Evolutionary conservation across 257 asterid genomes (phyloP).

Genomic region (Galeopsis tetrahit): DNA sequence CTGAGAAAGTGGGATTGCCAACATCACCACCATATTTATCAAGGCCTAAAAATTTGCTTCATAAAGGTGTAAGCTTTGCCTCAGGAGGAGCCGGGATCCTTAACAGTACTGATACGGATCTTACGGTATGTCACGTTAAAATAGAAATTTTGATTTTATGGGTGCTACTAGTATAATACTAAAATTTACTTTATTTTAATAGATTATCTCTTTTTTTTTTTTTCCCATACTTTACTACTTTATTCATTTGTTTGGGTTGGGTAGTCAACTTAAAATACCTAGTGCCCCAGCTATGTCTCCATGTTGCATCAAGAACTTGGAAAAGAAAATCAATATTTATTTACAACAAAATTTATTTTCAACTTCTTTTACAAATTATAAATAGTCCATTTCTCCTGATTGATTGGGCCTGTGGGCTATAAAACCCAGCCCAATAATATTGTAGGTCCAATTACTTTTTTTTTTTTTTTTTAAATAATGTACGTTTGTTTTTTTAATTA

Average conservation of each 20-base stretch:
- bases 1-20: constrained; percentile 72
- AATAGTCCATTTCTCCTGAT: too few relatives aligned
- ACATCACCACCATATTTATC: constrained; percentile 74
- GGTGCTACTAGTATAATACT: background rate
- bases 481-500: background rate
- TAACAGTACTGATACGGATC: constrained; percentile 49
- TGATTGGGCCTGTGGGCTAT: background rate
- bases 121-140: constrained; percentile 42
- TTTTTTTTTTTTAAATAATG: background rate
- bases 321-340: background rate
- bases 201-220: too few relatives aligned
- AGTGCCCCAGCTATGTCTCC: too few relatives aligned
- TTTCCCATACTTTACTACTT: too few relatives aligned
- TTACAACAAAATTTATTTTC: too few relatives aligned
- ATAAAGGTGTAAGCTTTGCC: constrained; percentile 79
- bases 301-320: background rate
- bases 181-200: too few relatives aligned
- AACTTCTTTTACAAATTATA: too few relatives aligned
- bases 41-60: constrained; percentile 45
- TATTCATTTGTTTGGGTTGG: too few relatives aligned
- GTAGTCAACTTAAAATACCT: too few relatives aligned
- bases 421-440: background rate
- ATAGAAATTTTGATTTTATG: background rate
- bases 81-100: constrained; percentile 88
- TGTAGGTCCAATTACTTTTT: background rate